These are phyloP conservation scores for Thoreauomyces humboldtii DNA, from an alignment of 192 early-diverging fungal genomes.

Conservation along the genomic window DNA sequence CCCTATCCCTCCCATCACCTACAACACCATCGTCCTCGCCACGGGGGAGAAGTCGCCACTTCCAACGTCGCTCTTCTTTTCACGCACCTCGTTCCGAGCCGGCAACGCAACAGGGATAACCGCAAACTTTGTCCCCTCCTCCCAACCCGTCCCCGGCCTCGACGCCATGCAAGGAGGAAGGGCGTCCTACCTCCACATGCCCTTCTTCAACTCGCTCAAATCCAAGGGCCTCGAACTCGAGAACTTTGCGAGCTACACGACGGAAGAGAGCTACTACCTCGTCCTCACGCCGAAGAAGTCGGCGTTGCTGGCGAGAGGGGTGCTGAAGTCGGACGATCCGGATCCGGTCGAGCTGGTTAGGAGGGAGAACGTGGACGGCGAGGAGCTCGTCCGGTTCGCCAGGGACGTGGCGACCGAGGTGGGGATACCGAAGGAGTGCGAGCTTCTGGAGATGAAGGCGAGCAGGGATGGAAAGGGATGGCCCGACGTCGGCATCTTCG, in stretches of 20 bases:
- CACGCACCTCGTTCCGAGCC: slow-evolving; percentile 11
- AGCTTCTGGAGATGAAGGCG: slow-evolving; percentile 7
- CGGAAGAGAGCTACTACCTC: slow-evolving; percentile 24
- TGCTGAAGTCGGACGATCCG: slow-evolving; percentile 18
- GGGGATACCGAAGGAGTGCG: not conserved
- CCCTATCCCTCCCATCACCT: not conserved
- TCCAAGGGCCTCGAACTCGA: slow-evolving; percentile 22
- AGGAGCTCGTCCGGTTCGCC: slow-evolving; percentile 4
- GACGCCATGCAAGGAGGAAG: slow-evolving; percentile 10
- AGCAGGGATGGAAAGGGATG: slow-evolving; percentile 1
- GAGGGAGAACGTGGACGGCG: slow-evolving; percentile 22
- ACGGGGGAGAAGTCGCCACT: slow-evolving; percentile 21
- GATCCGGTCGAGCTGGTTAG: slow-evolving; percentile 21
- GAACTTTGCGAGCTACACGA: slow-evolving; percentile 20
- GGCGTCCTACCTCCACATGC: slow-evolving; percentile 16
- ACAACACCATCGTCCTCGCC: slow-evolving; percentile 23
- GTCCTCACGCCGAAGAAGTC: slow-evolving; percentile 22
- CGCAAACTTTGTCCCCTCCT: slow-evolving; percentile 16
- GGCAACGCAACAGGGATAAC: slow-evolving; percentile 26
- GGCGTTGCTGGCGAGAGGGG: slow-evolving; percentile 14
- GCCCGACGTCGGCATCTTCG: slow-evolving; percentile 25
- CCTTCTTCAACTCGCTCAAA: slow-evolving; percentile 22
- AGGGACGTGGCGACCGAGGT: slow-evolving; percentile 13
- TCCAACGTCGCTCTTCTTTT: slow-evolving; percentile 4
- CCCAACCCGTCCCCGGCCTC: not conserved